Conservation (phyloP, 345 rosid species). For the Corymbia maculata region DNA sequence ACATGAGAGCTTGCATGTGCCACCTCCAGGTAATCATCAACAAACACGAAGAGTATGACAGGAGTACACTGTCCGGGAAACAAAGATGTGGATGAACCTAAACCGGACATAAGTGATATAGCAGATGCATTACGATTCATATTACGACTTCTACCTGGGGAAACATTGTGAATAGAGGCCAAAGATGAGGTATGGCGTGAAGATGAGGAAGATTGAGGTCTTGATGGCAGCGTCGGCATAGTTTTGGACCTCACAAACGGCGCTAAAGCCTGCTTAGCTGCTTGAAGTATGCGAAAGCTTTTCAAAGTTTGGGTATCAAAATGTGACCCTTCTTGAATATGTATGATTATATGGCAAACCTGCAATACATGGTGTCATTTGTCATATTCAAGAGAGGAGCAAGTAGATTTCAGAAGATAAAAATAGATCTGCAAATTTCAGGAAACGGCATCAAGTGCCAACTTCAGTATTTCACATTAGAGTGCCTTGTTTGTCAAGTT, state of each 20-base stretch:
- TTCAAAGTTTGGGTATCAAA: conserved; percentile 55
- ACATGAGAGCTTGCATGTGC: conserved; percentile 15
- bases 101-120: conserved; percentile 63
- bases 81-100: conserved; percentile 52
- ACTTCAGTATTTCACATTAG: neutral
- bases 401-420: neutral
- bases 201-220: conserved; percentile 34
- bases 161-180: conserved; percentile 18
- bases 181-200: conserved; percentile 15
- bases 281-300: conserved; percentile 69
- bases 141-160: conserved; percentile 43
- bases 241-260: conserved; percentile 48
- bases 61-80: conserved; percentile 86
- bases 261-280: conserved; percentile 53
- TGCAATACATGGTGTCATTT: conserved; percentile 30
- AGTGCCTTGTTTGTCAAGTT: neutral
- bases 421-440: neutral
- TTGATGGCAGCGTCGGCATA: conserved; percentile 33
- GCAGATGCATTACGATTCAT: conserved; percentile 42
- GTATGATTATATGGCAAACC: conserved; percentile 77
- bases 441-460: neutral
- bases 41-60: conserved; percentile 54
- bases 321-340: conserved; percentile 57
- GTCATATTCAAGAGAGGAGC: neutral
- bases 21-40: conserved; percentile 58